Base-by-base conservation (phyloP, 2,329 filamentous ascomycete species). In the Sarocladium brachiariae region DNA sequence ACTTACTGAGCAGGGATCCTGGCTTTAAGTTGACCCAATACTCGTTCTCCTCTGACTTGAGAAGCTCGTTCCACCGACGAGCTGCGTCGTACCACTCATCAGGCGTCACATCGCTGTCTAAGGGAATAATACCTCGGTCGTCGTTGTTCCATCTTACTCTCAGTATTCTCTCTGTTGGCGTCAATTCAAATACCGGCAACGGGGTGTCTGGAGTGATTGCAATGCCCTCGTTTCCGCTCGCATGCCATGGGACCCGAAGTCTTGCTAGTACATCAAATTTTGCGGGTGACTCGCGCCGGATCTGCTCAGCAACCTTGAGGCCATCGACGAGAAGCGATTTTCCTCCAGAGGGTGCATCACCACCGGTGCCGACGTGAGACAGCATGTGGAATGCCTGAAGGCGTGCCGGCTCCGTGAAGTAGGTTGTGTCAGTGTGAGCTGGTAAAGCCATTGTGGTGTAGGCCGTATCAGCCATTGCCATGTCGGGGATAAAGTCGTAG, bases 141-240 rank as follows among this genome's bases (percentile, higher is more conserved):
- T 89, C 86, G 56, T 91, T 92, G 65, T 99, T 99, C 93, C 93
- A 99, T 50, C 92, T 78, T 6, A 97, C 75, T 51, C 89, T 84
- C 6, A 46, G 33, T 14, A 35, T n/a, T 18, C 10, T 16, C 34
- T 34, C 19, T 11, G 19, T 37, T n/a, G 33, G 25, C 5, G 27
- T 19, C 38, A 82, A 69, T 51, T 84, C 81, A 8, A 97, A 70
- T 1, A 96, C 88, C 0, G 90, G 87, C 52, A 85, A 87, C 3
- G 77, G 69, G 37, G 70, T 72, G 52, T 84, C 79, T 0, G 92
- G 89, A 47, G 86, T 77, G 54, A 96, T 91, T 31, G 81, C 86
- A 55, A 91, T 86, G 27, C 87, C 89, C 54, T 86, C 73, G 60
- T 96, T 96, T 9, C 93, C 93, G 54, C 87, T 93, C n/a, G 91